Evolutionary conservation across 1,284 basidiomycete genomes (phyloP), one percentile per base, ranked within the genome.

Genomic region (Cystobasidiaceae sp.): DNA sequence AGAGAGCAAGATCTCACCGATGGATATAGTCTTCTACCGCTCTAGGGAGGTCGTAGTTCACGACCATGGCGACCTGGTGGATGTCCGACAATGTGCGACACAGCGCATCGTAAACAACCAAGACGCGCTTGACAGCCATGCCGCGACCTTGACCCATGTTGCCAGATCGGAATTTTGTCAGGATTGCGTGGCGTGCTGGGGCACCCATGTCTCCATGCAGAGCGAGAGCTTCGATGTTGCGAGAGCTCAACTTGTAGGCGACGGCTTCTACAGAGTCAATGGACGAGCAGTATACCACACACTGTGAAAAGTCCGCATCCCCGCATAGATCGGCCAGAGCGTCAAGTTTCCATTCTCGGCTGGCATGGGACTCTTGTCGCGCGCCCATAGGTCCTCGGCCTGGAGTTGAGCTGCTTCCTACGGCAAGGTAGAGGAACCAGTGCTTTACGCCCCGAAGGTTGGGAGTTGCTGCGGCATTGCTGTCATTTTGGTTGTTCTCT

Each of bases 281-380:
- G 21, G 73, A 75, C 34, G 56, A 52, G 25, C 52, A 63, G 39
- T 54, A 62, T 23, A 58, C 37, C 67, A 94, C 86, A 0, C 88
- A 90, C 71, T 93, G 90, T 52, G 81, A 80, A 8, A 79, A 73
- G 11, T 77, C 75, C 63, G 78, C 84, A 75, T 97, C 93, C 54
- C 94, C 91, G 70, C 96, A 86, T 67, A 97, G 81, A 76, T 97
- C 94, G 25, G 89, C 86, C 34, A 98, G 82, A 17, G 92, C 93
- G 74, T 98, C 93, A 56, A 98, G 81, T 78, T 98, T 98, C 90
- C 93, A 97, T 78, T 97, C 93, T 69, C 90, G 59, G 32, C 68
- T 66, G 27, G 63, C 50, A 25, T 39, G 28, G 17, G 27, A 27
- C 21, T 69, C 67, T 19, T 63, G 61, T 15, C 67, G 52, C 13